phyloP scores from a whole-genome alignment of 148 eudicot genomes.

The Fallopia convolvulus region DNA sequence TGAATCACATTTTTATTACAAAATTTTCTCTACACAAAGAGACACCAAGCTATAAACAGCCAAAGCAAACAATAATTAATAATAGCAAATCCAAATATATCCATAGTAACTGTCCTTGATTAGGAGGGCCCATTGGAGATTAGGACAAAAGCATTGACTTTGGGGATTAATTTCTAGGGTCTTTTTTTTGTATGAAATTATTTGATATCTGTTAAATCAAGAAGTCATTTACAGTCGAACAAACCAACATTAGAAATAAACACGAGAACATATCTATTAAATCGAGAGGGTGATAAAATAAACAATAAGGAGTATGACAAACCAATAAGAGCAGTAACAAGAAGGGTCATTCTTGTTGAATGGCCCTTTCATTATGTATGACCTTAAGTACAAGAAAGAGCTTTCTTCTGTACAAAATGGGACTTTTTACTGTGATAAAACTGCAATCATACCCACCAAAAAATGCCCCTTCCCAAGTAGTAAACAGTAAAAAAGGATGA shows the following conservation, averaged over 20 bases:
- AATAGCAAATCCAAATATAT: too few species aligned
- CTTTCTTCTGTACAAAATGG: background rate
- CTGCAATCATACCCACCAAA: conserved; percentile 5
- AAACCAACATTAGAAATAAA: too few species aligned
- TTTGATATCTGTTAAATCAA: too few species aligned
- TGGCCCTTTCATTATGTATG: background rate
- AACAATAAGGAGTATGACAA: too few species aligned
- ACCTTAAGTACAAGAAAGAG: background rate
- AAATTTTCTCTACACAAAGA: background rate
- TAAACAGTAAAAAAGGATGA: conserved; percentile 2
- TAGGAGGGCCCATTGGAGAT: conserved; percentile 4
- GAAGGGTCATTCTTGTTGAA: background rate
- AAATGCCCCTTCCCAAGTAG: background rate
- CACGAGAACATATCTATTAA: too few species aligned
- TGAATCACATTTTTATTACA: background rate
- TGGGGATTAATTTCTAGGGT: background rate
- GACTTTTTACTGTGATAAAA: background rate
- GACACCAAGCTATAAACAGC: background rate
- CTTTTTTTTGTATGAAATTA: too few species aligned
- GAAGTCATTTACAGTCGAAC: too few species aligned
- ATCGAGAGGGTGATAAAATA: too few species aligned
- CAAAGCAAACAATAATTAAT: background rate
- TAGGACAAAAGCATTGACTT: background rate
- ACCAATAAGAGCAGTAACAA: too few species aligned
- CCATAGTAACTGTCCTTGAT: background rate